Conservation (phyloP, 257 asterid genomes). For the Linderniella brevidens region DNA sequence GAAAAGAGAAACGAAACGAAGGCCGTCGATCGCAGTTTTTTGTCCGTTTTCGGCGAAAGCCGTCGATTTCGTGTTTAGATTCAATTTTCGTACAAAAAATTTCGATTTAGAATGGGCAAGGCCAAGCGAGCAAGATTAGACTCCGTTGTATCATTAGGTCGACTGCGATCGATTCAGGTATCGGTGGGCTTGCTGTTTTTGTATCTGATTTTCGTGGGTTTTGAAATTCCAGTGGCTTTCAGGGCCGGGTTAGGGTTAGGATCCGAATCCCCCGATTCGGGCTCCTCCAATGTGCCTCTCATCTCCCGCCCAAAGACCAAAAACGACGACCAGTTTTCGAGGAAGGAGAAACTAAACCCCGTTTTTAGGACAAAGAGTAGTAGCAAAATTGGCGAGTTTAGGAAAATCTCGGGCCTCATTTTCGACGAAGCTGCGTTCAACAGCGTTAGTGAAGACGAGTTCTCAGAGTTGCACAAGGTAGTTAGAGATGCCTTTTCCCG, state of each 20-base stretch:
- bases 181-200: constrained; percentile 47
- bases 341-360: constrained; percentile 17
- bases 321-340: constrained; percentile 20
- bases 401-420: constrained; percentile 41
- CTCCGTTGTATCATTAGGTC: constrained; percentile 59
- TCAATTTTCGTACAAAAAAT: too few species aligned
- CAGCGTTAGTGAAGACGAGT: constrained; percentile 39
- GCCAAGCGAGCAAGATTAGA: constrained; percentile 22
- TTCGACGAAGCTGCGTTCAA: constrained; percentile 43
- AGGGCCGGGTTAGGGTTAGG: constrained; percentile 51
- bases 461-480: constrained; percentile 46
- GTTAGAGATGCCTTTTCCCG: constrained; percentile 62
- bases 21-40: too few species aligned
- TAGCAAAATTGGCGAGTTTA: constrained; percentile 36
- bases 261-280: constrained; percentile 43
- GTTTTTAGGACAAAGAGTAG: constrained; percentile 14
- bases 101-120: too few species aligned
- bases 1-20: too few species aligned
- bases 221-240: constrained; percentile 73
- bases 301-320: constrained; percentile 19
- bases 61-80: too few species aligned
- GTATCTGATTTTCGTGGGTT: constrained; percentile 45
- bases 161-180: constrained; percentile 72
- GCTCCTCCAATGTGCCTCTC: constrained; percentile 21
- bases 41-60: too few species aligned